Evolutionary conservation across 306 rosid genomes (phyloP), one percentile per base, ranked within the genome.

Genomic region (Corylus heterophylla): DNA sequence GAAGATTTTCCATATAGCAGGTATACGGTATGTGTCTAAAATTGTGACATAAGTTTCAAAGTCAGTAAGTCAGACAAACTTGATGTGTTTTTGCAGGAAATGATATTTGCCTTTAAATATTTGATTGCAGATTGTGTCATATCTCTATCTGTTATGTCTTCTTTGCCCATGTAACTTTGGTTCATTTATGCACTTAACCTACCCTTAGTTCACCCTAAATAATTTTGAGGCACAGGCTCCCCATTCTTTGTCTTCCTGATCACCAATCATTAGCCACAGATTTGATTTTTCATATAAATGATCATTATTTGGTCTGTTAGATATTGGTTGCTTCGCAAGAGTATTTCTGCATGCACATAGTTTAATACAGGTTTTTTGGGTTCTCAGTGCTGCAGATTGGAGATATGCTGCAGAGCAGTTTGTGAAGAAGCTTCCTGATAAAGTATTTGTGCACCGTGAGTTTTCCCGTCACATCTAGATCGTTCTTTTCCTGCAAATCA

Each of bases 381-480:
- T 78, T 80, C 82, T 79, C 92, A 93, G 98, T 84, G 85, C 96
- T 54, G 86, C 92, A 73, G 98, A 93, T 88, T 93, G 98, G 98
- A 85, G 90, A 85, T 93, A 89, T 82, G 97, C 90, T 1, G 94
- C 92, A 3, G 90, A 81, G 64, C 91, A 93, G 87, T 93, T 93
- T 83, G 94, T 86, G 69, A 84, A 78, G 85, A 89, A 70, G 87
- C 94, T 88, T 78, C 96, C 92, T 37, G 93, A 91, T 84, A 91
- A 93, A 87, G 91, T 93, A 77, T 78, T 91, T 83, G 98, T 93
- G 75, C 98, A 91, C 86, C 80, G 98, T 91, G 81, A 91, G 98
- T 74, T 54, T 80, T 83, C 77, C 49, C 51, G 4, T 81, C 69
- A 51, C 75, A 20, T 80, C 49, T 77, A 63, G 48, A 73, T 35